These are phyloP conservation scores for Tubosaeta brunneosetosa DNA, from an alignment of 768 basidiomycete genomes.

Conservation along the genomic window DNA sequence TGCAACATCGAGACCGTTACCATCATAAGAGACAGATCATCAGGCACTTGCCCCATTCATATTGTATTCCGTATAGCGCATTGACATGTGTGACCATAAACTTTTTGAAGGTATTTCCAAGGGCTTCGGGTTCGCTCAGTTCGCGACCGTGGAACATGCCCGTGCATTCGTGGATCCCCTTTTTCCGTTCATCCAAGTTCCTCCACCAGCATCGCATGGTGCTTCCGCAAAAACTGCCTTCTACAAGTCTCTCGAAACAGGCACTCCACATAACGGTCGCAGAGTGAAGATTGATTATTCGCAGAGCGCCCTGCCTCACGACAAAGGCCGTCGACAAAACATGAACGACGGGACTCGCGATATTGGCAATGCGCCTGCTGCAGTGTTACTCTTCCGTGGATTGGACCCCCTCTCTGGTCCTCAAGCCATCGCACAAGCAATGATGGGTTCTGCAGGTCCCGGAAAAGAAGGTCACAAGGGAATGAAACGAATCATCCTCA, in stretches of 20 bases:
- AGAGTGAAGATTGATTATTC: slow-evolving; percentile 96
- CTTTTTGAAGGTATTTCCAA: slow-evolving; percentile 84
- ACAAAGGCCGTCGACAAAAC: slow-evolving; percentile 60
- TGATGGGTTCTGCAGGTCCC: slow-evolving; percentile 76
- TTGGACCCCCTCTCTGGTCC: slow-evolving; percentile 85
- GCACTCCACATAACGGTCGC: slow-evolving; percentile 69
- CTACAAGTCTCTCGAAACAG: slow-evolving; percentile 70
- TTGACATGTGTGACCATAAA: slow-evolving; percentile 67
- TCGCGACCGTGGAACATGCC: slow-evolving; percentile 79
- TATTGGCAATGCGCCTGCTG: slow-evolving; percentile 80
- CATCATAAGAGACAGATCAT: slow-evolving; percentile 93
- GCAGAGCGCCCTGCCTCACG: slow-evolving; percentile 72
- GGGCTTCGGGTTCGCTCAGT: slow-evolving; percentile 96
- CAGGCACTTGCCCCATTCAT: slow-evolving; percentile 89
- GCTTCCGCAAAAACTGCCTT: slow-evolving; percentile 68
- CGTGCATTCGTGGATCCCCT: slow-evolving; percentile 86
- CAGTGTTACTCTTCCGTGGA: slow-evolving; percentile 86
- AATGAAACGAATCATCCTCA: slow-evolving; percentile 81
- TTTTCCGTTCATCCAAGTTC: slow-evolving; percentile 88
- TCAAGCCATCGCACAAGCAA: slow-evolving; percentile 80
- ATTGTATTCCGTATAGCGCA: slow-evolving; percentile 60
- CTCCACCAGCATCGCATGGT: slow-evolving; percentile 86
- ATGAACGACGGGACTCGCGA: slow-evolving; percentile 93
- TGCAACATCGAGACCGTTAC: slow-evolving; percentile 84
- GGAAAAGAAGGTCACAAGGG: slow-evolving; percentile 77